These are phyloP conservation scores for Aschersonia sp. DNA, from an alignment of 2,329 filamentous ascomycete species.

Conservation along the genomic window DNA sequence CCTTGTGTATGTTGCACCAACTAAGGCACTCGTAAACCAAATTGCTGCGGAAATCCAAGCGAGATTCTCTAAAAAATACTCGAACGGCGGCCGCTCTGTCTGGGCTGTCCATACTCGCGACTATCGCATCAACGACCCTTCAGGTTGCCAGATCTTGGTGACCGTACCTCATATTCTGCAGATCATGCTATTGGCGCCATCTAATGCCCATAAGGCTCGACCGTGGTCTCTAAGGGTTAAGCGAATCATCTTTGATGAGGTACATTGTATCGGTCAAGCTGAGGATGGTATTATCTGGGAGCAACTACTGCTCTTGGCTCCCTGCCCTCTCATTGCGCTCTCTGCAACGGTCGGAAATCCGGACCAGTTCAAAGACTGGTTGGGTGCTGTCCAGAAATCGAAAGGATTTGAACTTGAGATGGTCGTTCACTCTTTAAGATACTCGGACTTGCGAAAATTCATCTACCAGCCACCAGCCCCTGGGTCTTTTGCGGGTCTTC, in stretches of 20 bases:
- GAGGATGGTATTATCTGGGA: slow-evolving; percentile 70
- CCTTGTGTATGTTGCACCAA: slow-evolving; percentile 66
- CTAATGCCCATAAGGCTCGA: slow-evolving; percentile 38
- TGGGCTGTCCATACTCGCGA: slow-evolving; percentile 71
- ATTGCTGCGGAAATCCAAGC: slow-evolving; percentile 68
- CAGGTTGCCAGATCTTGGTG: slow-evolving; percentile 59
- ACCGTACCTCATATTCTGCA: slow-evolving; percentile 68
- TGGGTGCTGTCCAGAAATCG: slow-evolving; percentile 45
- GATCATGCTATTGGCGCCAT: slow-evolving; percentile 56
- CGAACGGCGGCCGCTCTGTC: slow-evolving; percentile 47
- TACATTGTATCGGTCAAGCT: slow-evolving; percentile 64
- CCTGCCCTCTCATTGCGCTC: slow-evolving; percentile 64
- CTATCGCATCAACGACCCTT: slow-evolving; percentile 58
- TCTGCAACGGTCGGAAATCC: slow-evolving; percentile 72
- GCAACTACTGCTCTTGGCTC: slow-evolving; percentile 57
- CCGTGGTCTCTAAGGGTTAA: slow-evolving; percentile 54
- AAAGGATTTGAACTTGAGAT: slow-evolving; percentile 51
- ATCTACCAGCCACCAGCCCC: slow-evolving; percentile 37
- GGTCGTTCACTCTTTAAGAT: slow-evolving; percentile 53
- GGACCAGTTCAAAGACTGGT: slow-evolving; percentile 53
- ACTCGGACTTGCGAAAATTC: slow-evolving; percentile 68
- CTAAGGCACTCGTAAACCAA: slow-evolving; percentile 71
- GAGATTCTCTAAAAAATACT: slow-evolving; percentile 53
- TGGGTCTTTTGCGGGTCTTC: slow-evolving; percentile 37
- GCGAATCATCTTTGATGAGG: slow-evolving; percentile 70